A percentile compares a stretch with the other conserved stretches of the same genome.
These are phyloP conservation scores for Ambrosiella cleistominuta DNA, from an alignment of 2,329 filamentous ascomycete genomes.

Conservation along the genomic window DNA sequence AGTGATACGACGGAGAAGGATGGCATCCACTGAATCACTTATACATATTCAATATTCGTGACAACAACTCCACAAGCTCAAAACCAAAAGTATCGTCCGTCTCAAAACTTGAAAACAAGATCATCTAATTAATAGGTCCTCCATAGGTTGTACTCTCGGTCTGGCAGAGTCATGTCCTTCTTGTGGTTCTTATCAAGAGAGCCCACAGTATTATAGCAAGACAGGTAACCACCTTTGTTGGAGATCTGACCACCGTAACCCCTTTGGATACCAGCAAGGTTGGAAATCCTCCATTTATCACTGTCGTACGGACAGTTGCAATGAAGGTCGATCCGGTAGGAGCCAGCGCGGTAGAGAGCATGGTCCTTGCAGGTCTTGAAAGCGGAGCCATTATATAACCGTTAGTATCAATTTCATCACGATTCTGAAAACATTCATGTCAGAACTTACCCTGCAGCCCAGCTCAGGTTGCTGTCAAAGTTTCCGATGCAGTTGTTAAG, in stretches of 20 bases:
- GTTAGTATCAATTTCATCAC: background rate
- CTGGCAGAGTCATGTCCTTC: background rate
- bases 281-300: background rate
- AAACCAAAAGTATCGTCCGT: too few species aligned
- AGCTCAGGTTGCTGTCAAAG: background rate
- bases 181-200: slow-evolving; percentile 3
- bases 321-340: background rate
- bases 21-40: too few species aligned
- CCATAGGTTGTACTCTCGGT: background rate
- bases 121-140: too few species aligned
- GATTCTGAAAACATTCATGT: too few species aligned
- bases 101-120: too few species aligned
- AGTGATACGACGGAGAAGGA: too few species aligned
- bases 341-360: background rate
- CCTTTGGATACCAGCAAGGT: background rate
- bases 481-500: background rate
- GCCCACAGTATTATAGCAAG: background rate
- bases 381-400: background rate
- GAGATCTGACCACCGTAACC: background rate
- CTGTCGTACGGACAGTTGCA: background rate
- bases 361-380: background rate
- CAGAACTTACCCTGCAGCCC: background rate
- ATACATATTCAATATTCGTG: too few species aligned
- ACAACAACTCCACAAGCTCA: too few species aligned
- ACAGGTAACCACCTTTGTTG: background rate